phyloP scores from a whole-genome alignment of 2,329 filamentous ascomycete species.

The Phaeosphaeria sp. region DNA sequence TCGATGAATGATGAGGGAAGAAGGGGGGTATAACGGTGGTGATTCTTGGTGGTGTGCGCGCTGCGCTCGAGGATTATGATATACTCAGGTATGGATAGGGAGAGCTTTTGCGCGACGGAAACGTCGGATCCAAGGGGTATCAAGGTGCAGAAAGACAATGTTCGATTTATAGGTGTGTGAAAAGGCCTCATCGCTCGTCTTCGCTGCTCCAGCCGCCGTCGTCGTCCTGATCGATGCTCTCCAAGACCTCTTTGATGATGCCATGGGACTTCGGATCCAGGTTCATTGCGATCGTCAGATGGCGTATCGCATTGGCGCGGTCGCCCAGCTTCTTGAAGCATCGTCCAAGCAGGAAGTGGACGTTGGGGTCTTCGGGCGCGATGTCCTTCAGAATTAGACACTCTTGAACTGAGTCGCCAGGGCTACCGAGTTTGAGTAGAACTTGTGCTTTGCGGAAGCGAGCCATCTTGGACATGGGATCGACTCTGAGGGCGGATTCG shows the following conservation, averaged over 20 bases:
- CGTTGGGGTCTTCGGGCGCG: constrained; percentile 92
- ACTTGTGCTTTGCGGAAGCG: constrained; percentile 93
- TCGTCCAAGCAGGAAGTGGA: constrained; percentile 92
- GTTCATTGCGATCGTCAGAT: constrained; percentile 94
- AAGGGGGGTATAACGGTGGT: neutral
- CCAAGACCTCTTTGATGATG: constrained; percentile 96
- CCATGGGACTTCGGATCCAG: constrained; percentile 95
- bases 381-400: constrained; percentile 88
- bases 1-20: neutral
- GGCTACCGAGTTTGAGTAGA: constrained; percentile 74
- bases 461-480: constrained; percentile 80
- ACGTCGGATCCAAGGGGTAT: neutral
- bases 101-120: neutral
- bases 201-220: constrained; percentile 49
- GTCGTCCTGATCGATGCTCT: constrained; percentile 81
- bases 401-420: constrained; percentile 78
- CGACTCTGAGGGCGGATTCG: constrained; percentile 79
- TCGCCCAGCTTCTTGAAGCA: constrained; percentile 67
- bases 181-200: constrained; percentile 32
- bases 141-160: neutral
- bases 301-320: constrained; percentile 79
- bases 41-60: neutral
- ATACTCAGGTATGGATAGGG: neutral
- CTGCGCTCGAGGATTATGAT: neutral
- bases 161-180: neutral